Conservation (phyloP, 768 basidiomycete genomes). For the Kwoniella europaea region DNA sequence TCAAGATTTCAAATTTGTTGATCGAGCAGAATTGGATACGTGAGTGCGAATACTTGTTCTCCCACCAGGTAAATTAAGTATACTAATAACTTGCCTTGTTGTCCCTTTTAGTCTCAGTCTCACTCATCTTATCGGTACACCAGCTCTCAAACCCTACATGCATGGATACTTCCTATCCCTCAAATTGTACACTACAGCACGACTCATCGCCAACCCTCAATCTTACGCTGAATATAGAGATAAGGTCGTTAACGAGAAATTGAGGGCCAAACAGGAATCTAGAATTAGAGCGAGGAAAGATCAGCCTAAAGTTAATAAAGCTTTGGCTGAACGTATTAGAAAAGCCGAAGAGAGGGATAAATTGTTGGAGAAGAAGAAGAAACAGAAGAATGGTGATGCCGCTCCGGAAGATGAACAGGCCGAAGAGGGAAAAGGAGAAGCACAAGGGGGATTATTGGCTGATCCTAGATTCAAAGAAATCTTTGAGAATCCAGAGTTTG, state of each 20-base stretch:
- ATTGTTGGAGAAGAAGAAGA: conserved; percentile 62
- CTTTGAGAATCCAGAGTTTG: conserved; percentile 88
- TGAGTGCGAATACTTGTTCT: conserved; percentile 60
- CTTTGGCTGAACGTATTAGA: conserved; percentile 81
- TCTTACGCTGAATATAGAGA: conserved; percentile 94
- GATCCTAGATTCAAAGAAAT: conserved; percentile 89
- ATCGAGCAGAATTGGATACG: conserved; percentile 81
- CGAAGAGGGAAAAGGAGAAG: conserved; percentile 29
- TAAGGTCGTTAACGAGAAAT: conserved; percentile 79
- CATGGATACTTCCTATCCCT: conserved; percentile 98
- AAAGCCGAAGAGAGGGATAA: conserved; percentile 62
- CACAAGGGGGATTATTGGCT: conserved; percentile 51
- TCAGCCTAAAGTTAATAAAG: conserved; percentile 76
- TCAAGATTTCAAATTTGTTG: conserved; percentile 97
- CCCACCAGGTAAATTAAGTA: no score
- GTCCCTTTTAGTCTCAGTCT: conserved; percentile 74
- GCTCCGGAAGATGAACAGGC: conserved; percentile 10
- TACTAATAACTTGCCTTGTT: background rate
- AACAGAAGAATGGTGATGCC: conserved; percentile 52
- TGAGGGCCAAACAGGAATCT: conserved; percentile 91
- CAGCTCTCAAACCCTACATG: conserved; percentile 98
- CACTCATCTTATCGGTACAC: conserved; percentile 91
- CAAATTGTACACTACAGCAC: conserved; percentile 92
- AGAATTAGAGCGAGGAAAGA: conserved; percentile 85
- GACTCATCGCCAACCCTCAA: conserved; percentile 93